Conservation (phyloP, 495 filamentous ascomycete species). For the Penicillium coffeae region DNA sequence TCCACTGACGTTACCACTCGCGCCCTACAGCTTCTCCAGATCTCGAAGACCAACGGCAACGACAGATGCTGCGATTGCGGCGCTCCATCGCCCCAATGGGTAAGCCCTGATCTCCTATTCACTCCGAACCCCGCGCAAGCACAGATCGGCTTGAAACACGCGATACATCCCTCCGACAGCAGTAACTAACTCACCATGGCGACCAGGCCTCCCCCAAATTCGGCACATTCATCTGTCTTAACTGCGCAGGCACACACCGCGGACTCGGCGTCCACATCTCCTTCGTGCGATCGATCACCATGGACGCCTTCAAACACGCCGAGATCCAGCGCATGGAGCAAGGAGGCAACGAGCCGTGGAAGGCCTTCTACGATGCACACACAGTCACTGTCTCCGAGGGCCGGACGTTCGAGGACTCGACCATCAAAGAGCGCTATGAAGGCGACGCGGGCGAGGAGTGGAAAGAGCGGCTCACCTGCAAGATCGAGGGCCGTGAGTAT, state of each 20-base stretch:
- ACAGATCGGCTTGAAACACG: background rate
- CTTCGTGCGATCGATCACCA: constrained; percentile 92
- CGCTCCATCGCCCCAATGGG: constrained; percentile 95
- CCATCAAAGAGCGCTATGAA: constrained; percentile 78
- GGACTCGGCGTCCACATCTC: constrained; percentile 96
- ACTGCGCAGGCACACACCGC: constrained; percentile 91
- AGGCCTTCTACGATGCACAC: constrained; percentile 73
- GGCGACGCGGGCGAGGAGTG: constrained; percentile 88
- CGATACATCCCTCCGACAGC: background rate
- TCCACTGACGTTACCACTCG: constrained; percentile 12
- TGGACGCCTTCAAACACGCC: constrained; percentile 91
- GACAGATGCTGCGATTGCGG: constrained; percentile 89
- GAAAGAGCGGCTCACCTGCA: constrained; percentile 83
- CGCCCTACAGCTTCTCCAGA: constrained; percentile 65
- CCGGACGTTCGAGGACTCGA: constrained; percentile 67
- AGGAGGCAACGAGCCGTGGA: constrained; percentile 85
- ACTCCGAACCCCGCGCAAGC: background rate
- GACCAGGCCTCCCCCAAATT: constrained; percentile 66
- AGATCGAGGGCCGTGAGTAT: constrained; percentile 81
- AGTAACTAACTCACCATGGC: background rate
- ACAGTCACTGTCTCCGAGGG: constrained; percentile 55
- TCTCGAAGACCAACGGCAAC: constrained; percentile 84
- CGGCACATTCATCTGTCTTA: constrained; percentile 93
- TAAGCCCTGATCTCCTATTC: constrained; percentile 16
- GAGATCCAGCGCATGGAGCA: constrained; percentile 84